phyloP scores from a whole-genome alignment of 2,329 filamentous ascomycete species.

The Fusarium chuoi region DNA sequence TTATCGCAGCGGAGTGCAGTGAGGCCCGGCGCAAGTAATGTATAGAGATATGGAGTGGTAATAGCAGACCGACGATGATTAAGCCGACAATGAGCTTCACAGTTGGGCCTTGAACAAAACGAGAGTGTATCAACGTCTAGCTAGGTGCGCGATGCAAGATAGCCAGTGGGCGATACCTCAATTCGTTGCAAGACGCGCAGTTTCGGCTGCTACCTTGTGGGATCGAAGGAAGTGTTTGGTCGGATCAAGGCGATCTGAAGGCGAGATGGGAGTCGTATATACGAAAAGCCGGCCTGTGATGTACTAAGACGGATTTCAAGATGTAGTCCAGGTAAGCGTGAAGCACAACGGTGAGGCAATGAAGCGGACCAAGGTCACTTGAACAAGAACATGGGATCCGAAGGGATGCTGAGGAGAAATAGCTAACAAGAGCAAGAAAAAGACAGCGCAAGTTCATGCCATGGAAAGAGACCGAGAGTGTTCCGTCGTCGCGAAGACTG shows the following conservation, averaged over 20 bases:
- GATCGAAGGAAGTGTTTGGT: constrained; percentile 21
- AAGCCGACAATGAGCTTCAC: constrained; percentile 21
- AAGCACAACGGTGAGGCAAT: constrained; percentile 17
- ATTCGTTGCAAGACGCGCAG: constrained; percentile 3
- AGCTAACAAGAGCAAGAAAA: constrained; percentile 9
- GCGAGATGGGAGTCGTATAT: constrained; percentile 38
- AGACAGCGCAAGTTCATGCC: constrained; percentile 30
- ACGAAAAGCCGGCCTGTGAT: constrained; percentile 28
- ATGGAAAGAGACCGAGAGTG: constrained; percentile 40
- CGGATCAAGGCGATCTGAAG: constrained; percentile 18
- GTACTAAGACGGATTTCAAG: constrained; percentile 1
- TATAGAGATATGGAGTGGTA: constrained; percentile 19
- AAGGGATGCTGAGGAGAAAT: constrained; percentile 21
- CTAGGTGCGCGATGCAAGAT: constrained; percentile 22
- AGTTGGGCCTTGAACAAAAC: constrained; percentile 14
- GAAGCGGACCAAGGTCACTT: constrained; percentile 11
- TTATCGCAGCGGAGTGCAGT: constrained; percentile 17
- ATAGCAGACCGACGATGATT: constrained; percentile 3
- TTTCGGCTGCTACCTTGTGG: constrained; percentile 16
- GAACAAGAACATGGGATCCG: background rate
- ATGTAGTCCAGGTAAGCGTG: constrained; percentile 18
- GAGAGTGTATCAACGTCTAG: constrained; percentile 2
- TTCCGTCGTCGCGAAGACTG: constrained; percentile 35
- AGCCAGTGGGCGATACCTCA: constrained; percentile 11
- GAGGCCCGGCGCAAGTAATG: constrained; percentile 9